These are phyloP conservation scores for Pichia heedii DNA, from an alignment of 805 yeast genomes.

Conservation along the genomic window DNA sequence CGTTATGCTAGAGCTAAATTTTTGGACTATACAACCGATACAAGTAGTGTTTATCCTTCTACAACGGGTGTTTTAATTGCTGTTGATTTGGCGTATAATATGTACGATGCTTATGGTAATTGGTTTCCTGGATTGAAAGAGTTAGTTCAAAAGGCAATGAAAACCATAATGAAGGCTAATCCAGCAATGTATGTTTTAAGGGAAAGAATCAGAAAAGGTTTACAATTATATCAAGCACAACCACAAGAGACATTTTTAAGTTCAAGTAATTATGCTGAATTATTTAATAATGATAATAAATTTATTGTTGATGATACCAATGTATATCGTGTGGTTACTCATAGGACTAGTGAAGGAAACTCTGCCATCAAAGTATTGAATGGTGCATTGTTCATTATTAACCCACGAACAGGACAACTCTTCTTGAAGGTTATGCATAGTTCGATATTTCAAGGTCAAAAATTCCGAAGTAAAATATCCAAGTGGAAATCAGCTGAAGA, in stretches of 20 bases:
- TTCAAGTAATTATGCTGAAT: slow-evolving; percentile 82
- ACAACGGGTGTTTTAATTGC: slow-evolving; percentile 90
- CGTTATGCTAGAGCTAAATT: slow-evolving; percentile 89
- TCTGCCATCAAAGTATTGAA: slow-evolving; percentile 86
- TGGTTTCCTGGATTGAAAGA: slow-evolving; percentile 97
- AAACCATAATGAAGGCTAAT: slow-evolving; percentile 87
- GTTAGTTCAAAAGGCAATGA: slow-evolving; percentile 83
- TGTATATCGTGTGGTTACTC: slow-evolving; percentile 88
- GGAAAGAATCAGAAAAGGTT: slow-evolving; percentile 88
- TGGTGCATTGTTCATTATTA: slow-evolving; percentile 84
- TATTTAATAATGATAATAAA: slow-evolving; percentile 76
- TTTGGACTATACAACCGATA: slow-evolving; percentile 87
- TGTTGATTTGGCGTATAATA: slow-evolving; percentile 88
- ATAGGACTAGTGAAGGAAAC: slow-evolving; percentile 87
- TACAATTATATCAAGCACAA: slow-evolving; percentile 88
- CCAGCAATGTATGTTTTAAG: slow-evolving; percentile 88
- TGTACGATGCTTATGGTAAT: slow-evolving; percentile 93
- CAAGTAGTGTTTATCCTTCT: slow-evolving; percentile 77
- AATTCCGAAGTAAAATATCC: slow-evolving; percentile 82
- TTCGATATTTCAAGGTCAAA: slow-evolving; percentile 95
- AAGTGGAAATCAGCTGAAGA: slow-evolving; percentile 99
- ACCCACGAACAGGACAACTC: slow-evolving; percentile 86
- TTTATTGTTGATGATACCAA: slow-evolving; percentile 89
- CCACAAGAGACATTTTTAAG: slow-evolving; percentile 87
- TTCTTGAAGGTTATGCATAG: slow-evolving; percentile 86